Conservation (phyloP, 176 grass and related monocot species). For the Tillandsia fasciculata region DNA sequence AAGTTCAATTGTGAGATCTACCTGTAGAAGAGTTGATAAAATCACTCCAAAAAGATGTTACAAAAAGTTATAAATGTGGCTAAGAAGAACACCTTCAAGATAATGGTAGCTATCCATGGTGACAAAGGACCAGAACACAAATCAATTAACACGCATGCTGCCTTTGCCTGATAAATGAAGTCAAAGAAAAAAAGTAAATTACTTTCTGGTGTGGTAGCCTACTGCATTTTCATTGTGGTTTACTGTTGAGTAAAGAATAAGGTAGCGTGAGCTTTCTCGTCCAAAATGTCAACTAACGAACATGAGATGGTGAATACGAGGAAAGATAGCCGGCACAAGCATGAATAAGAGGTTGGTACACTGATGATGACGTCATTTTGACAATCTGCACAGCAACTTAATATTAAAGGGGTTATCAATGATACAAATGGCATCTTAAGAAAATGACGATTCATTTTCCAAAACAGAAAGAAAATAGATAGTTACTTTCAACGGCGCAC, state of each 20-base stretch:
- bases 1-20: slow-evolving; percentile 83
- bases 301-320: slow-evolving; percentile 73
- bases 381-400: slow-evolving; percentile 58
- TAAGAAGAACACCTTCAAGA: slow-evolving; percentile 19
- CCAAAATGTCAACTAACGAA: slow-evolving; percentile 35
- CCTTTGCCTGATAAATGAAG: slow-evolving; percentile 54
- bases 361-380: slow-evolving; percentile 74
- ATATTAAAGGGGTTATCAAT: slow-evolving; percentile 30
- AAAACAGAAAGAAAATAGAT: neutral
- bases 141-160: slow-evolving; percentile 89
- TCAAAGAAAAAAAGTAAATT: slow-evolving; percentile 18
- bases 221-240: neutral
- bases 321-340: slow-evolving; percentile 92
- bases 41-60: neutral
- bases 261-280: slow-evolving; percentile 12
- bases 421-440: slow-evolving; percentile 19
- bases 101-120: slow-evolving; percentile 74
- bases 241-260: neutral
- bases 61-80: slow-evolving; percentile 6
- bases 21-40: slow-evolving; percentile 31
- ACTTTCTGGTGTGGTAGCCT: slow-evolving; percentile 14
- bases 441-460: slow-evolving; percentile 12
- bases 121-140: slow-evolving; percentile 68
- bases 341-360: slow-evolving; percentile 70
- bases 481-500: slow-evolving; percentile 32